Percentiles rank a stretch among this genome's conserved stretches.
phyloP scores from a whole-genome alignment of 1,284 basidiomycete species.

The Rhodotorula sp. region DNA sequence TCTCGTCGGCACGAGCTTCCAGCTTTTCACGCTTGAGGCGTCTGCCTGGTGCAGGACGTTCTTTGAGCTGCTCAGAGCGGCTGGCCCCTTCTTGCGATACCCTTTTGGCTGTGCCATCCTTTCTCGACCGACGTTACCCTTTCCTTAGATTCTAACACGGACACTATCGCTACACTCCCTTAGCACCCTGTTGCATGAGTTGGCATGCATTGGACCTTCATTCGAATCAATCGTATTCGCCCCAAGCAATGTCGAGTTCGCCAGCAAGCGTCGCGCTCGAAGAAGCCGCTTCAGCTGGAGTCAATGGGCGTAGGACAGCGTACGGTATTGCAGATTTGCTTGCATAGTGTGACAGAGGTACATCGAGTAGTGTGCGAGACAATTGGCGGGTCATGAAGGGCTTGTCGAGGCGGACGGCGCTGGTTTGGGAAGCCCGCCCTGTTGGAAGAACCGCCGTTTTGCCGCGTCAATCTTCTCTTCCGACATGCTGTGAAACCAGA shows the following conservation, averaged over 20 bases:
- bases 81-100: background rate
- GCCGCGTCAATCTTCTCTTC: slow-evolving; percentile 39
- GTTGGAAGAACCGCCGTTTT: slow-evolving; percentile 35
- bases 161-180: too few relatives aligned
- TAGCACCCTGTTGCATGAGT: too few relatives aligned
- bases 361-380: background rate
- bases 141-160: too few relatives aligned
- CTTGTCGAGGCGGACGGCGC: background rate
- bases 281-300: too few relatives aligned
- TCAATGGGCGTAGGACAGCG: background rate
- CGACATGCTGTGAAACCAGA: slow-evolving; percentile 35
- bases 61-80: too few relatives aligned
- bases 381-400: background rate
- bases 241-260: too few relatives aligned
- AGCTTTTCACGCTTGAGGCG: too few relatives aligned
- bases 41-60: too few relatives aligned
- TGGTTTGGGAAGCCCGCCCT: slow-evolving; percentile 10
- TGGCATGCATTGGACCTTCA: too few relatives aligned
- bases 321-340: background rate
- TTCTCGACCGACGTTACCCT: too few relatives aligned
- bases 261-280: too few relatives aligned
- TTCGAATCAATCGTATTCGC: too few relatives aligned
- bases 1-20: background rate
- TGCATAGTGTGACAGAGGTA: background rate
- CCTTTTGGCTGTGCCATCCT: background rate